phyloP scores from a whole-genome alignment of 1,284 basidiomycete species.

The Ganoderma leucocontextum region DNA sequence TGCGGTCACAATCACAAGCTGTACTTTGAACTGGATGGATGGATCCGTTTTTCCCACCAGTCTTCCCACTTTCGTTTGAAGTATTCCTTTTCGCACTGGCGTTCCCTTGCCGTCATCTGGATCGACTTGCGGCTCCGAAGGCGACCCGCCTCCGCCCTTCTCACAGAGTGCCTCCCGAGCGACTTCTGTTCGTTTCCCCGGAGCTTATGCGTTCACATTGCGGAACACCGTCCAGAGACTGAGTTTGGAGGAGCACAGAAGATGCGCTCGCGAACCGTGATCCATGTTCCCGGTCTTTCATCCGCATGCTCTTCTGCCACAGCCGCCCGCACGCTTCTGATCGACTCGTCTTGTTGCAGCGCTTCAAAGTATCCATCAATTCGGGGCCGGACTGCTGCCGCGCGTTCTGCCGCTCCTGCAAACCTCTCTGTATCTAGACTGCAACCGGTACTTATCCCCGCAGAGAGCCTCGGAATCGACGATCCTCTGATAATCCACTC shows the following conservation, averaged over 20 bases:
- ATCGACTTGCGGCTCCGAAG: slow-evolving; percentile 31
- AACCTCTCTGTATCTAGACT: slow-evolving; percentile 2
- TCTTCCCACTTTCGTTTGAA: slow-evolving; percentile 16
- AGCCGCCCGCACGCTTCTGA: slow-evolving; percentile 18
- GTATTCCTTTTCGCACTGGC: not conserved
- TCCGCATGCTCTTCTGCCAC: slow-evolving; percentile 8
- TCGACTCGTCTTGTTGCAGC: slow-evolving; percentile 10
- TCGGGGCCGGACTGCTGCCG: slow-evolving; percentile 19
- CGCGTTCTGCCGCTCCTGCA: not conserved
- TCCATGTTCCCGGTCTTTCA: not conserved
- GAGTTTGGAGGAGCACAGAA: not conserved
- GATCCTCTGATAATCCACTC: slow-evolving; percentile 17
- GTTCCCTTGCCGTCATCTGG: slow-evolving; percentile 17
- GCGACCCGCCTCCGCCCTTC: slow-evolving; percentile 25
- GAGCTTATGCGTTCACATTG: slow-evolving; percentile 7
- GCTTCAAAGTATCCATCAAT: slow-evolving; percentile 26
- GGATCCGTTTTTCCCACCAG: slow-evolving; percentile 3
- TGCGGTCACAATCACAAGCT: not conserved
- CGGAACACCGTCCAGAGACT: not conserved
- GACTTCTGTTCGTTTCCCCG: slow-evolving; percentile 1
- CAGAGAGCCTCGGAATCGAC: slow-evolving; percentile 19
- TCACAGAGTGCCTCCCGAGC: slow-evolving; percentile 1
- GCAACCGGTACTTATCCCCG: slow-evolving; percentile 24
- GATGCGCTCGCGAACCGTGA: slow-evolving; percentile 11
- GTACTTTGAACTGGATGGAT: not conserved